A percentile compares a stretch with the other conserved stretches of the same genome.
Evolutionary conservation across 768 basidiomycete species (phyloP).

Genomic region (Phaffia australis): DNA sequence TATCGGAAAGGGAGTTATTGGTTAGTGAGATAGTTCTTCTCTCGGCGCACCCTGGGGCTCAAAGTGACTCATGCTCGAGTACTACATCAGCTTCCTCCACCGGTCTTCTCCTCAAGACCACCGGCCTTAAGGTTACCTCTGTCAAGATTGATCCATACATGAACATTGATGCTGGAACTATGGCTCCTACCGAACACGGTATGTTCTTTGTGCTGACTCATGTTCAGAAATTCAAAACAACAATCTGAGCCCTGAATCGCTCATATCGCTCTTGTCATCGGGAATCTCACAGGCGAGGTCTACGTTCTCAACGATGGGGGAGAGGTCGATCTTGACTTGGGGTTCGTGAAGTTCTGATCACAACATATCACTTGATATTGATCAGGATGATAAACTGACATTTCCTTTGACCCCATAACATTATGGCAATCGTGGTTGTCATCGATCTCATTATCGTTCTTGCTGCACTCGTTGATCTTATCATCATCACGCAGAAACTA

Average conservation of each 20-base stretch:
- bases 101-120: constrained; percentile 85
- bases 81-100: constrained; percentile 73
- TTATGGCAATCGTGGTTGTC: neutral
- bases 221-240: neutral
- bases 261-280: constrained; percentile 19
- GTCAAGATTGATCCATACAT: constrained; percentile 99
- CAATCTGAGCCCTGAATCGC: neutral
- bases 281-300: constrained; percentile 62
- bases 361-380: neutral
- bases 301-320: constrained; percentile 97
- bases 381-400: neutral
- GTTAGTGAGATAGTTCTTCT: constrained; percentile 42
- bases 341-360: constrained; percentile 33
- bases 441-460: neutral
- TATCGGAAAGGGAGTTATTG: constrained; percentile 98
- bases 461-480: neutral
- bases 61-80: neutral
- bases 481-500: constrained; percentile 50
- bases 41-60: neutral
- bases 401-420: neutral
- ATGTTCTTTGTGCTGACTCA: constrained; percentile 35
- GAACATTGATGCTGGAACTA: constrained; percentile 99
- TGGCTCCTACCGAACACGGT: constrained; percentile 98
- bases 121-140: constrained; percentile 90
- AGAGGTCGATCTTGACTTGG: constrained; percentile 93